These are phyloP conservation scores for Penicillium concentricum DNA, from an alignment of 2,329 filamentous ascomycete genomes.

Conservation along the genomic window DNA sequence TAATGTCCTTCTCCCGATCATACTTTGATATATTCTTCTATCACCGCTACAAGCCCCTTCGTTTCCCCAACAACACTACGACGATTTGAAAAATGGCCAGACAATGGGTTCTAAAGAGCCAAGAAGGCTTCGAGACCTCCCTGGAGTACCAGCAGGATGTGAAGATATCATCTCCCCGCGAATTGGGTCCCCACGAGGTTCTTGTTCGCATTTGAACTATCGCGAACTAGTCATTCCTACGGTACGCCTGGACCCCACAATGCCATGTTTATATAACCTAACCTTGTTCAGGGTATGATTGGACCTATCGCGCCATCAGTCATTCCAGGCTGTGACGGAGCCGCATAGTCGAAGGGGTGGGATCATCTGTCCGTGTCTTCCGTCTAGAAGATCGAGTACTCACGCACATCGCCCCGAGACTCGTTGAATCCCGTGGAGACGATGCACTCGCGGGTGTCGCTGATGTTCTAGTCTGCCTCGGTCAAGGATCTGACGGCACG, in stretches of 20 bases:
- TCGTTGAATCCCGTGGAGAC: not conserved
- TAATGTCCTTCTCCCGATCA: not conserved
- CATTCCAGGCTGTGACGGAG: not conserved
- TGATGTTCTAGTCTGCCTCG: not conserved
- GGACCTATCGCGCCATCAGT: not conserved
- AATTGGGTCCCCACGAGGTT: constrained; percentile 1
- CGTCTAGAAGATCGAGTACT: not conserved
- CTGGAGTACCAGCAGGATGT: constrained; percentile 33
- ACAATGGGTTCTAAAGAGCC: constrained; percentile 34
- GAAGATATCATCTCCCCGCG: not conserved
- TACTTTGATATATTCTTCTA: not conserved
- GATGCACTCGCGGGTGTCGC: not conserved
- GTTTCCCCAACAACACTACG: not conserved
- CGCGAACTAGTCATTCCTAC: constrained; percentile 4
- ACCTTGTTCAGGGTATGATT: not conserved
- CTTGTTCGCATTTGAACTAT: constrained; percentile 1
- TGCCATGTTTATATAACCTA: not conserved
- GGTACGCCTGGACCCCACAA: not conserved
- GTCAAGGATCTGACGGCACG: not conserved
- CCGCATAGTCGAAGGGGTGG: not conserved
- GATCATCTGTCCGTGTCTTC: not conserved
- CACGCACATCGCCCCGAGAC: not conserved
- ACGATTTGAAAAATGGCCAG: constrained; percentile 26
- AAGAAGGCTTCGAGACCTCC: constrained; percentile 37
- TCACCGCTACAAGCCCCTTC: not conserved